These are phyloP conservation scores for Dioszegia hungarica DNA, from an alignment of 768 basidiomycete species.

Conservation along the genomic window DNA sequence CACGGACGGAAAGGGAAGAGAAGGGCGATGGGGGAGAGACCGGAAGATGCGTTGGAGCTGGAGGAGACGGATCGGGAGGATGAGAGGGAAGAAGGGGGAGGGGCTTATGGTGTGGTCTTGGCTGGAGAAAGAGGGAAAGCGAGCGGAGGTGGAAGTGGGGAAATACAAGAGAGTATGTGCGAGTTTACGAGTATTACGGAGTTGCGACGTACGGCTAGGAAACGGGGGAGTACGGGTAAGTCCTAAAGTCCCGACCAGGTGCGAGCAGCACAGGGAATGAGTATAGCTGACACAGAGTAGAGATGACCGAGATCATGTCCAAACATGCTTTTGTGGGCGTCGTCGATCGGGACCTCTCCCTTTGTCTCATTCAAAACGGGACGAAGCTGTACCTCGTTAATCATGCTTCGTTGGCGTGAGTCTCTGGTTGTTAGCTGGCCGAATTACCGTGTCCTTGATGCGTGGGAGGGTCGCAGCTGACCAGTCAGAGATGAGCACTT, in stretches of 20 bases:
- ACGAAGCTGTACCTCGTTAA: constrained; percentile 88
- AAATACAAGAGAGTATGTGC: constrained; percentile 69
- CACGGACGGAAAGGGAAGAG: not conserved
- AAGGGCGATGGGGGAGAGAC: constrained; percentile 1
- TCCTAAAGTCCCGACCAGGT: not conserved
- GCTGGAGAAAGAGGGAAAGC: not conserved
- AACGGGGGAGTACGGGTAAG: constrained; percentile 67
- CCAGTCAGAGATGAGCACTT: constrained; percentile 77
- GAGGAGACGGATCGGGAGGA: constrained; percentile 50
- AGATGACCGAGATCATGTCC: constrained; percentile 72
- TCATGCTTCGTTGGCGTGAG: constrained; percentile 75
- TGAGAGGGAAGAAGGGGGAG: constrained; percentile 50
- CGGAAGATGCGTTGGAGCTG: constrained; percentile 49
- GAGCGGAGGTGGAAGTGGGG: constrained; percentile 24
- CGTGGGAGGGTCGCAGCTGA: not conserved
- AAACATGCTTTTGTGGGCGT: constrained; percentile 91
- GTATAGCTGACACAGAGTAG: constrained; percentile 51
- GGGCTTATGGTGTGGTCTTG: constrained; percentile 7
- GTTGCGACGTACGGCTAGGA: constrained; percentile 60
- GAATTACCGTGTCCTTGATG: too few species aligned
- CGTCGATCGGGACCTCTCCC: constrained; percentile 66
- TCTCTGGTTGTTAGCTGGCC: constrained; percentile 30
- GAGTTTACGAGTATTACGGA: constrained; percentile 67
- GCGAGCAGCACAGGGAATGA: too few species aligned
- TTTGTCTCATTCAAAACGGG: constrained; percentile 78